Evolutionary conservation across 2,329 filamentous ascomycete genomes (phyloP).

Genomic region (Penicillium concentricum): DNA sequence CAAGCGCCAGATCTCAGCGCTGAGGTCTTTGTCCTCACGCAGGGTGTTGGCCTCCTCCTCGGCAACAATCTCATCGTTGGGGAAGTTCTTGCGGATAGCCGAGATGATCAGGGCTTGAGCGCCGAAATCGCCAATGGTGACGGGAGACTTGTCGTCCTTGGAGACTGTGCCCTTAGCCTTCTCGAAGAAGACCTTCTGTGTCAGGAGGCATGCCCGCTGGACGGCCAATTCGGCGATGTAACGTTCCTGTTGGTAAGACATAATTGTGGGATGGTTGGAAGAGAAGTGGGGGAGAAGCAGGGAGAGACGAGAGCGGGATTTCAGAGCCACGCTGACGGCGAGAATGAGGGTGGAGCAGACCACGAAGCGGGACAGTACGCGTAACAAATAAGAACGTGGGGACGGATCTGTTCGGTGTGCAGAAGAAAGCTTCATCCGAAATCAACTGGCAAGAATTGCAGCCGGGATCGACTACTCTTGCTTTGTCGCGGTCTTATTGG

Average conservation of each 20-base stretch:
- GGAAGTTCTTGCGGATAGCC: slow-evolving; percentile 86
- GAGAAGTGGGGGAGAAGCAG: slow-evolving; percentile 35
- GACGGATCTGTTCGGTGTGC: slow-evolving; percentile 17
- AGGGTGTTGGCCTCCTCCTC: slow-evolving; percentile 89
- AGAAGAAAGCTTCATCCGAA: slow-evolving; percentile 18
- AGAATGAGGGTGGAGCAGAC: slow-evolving; percentile 44
- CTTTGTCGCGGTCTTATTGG: background rate
- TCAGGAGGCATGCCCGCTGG: slow-evolving; percentile 74
- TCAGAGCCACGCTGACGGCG: slow-evolving; percentile 42
- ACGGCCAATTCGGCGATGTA: slow-evolving; percentile 83
- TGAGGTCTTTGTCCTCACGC: slow-evolving; percentile 66
- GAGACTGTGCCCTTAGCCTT: slow-evolving; percentile 91
- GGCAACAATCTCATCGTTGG: slow-evolving; percentile 83
- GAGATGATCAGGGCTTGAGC: slow-evolving; percentile 95
- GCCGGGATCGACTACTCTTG: slow-evolving; percentile 3
- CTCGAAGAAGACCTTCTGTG: slow-evolving; percentile 76
- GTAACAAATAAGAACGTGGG: slow-evolving; percentile 15
- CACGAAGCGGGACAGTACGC: slow-evolving; percentile 32
- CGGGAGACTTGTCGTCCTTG: slow-evolving; percentile 94
- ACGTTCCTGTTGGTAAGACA: slow-evolving; percentile 72
- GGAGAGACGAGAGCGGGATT: slow-evolving; percentile 41
- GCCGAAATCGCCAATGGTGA: slow-evolving; percentile 97
- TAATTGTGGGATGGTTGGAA: slow-evolving; percentile 29
- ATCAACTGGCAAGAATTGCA: slow-evolving; percentile 11
- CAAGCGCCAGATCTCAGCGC: slow-evolving; percentile 78